phyloP scores from a whole-genome alignment of 139 green algal species.

The Chlamydomonas schloesseri region DNA sequence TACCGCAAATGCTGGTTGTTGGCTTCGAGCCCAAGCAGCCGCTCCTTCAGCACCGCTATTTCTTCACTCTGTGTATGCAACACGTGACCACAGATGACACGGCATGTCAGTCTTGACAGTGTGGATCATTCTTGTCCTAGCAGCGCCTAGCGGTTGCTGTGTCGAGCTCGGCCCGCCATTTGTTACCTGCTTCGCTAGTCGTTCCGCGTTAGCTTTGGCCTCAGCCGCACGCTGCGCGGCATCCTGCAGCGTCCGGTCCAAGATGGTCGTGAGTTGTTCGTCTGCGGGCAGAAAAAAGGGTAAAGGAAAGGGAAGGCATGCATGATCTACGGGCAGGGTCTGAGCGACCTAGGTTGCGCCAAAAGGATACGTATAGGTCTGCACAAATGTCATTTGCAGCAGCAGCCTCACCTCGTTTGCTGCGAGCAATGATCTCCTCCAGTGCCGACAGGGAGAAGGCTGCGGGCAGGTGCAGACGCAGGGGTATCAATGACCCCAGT shows the following conservation, averaged over 20 bases:
- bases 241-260: background rate
- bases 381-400: too few species aligned
- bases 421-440: conserved; percentile 15
- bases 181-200: conserved; percentile 10
- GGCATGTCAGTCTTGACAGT: background rate
- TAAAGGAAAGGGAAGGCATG: too few species aligned
- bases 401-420: conserved; percentile 33
- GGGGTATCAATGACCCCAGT: too few species aligned
- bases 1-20: conserved; percentile 31
- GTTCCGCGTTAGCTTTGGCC: background rate
- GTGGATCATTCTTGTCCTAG: too few species aligned
- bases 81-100: background rate
- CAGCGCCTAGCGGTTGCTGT: too few species aligned
- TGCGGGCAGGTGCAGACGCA: background rate
- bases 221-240: conserved; percentile 4
- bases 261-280: background rate
- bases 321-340: too few species aligned
- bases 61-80: conserved; percentile 14
- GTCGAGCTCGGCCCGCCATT: too few species aligned
- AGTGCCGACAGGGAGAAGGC: conserved; percentile 25
- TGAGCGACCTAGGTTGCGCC: too few species aligned
- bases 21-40: background rate
- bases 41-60: conserved; percentile 27
- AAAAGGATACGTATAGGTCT: too few species aligned
- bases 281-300: background rate